phyloP scores from a whole-genome alignment of 139 green algal species.

The Micromonas pusilla region DNA sequence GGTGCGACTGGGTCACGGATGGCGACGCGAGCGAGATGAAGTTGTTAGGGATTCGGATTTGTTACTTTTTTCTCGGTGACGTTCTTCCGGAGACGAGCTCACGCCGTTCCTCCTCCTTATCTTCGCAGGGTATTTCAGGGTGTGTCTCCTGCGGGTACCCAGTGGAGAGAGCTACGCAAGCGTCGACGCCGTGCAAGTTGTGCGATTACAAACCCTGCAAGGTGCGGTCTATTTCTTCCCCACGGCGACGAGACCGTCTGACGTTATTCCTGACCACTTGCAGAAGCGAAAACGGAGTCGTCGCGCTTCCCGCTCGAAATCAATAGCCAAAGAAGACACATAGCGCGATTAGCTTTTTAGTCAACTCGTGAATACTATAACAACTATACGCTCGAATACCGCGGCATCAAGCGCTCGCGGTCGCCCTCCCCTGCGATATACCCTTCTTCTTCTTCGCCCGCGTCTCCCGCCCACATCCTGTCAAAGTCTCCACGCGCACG shows the following conservation, averaged over 20 bases:
- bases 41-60: not conserved
- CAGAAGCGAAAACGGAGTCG: no score
- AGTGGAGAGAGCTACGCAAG: not conserved
- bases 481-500: not conserved
- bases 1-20: no score
- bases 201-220: not conserved
- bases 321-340: not conserved
- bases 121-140: not conserved
- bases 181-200: not conserved
- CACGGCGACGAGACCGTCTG: no score
- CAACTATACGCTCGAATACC: no score
- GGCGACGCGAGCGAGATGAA: no score
- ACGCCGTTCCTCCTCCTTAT: not conserved
- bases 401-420: not conserved
- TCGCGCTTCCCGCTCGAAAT: not conserved
- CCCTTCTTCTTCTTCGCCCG: no score
- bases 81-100: not conserved
- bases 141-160: not conserved
- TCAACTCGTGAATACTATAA: not conserved
- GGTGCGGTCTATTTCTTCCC: no score
- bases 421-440: not conserved
- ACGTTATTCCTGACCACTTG: not conserved
- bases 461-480: slow-evolving; percentile 6
- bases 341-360: not conserved
- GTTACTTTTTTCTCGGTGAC: not conserved